Evolutionary conservation across 371 early-diverging fungal species (phyloP), one percentile per base, ranked within the genome.

Genomic region (Paraphysoderma sedebokerense): DNA sequence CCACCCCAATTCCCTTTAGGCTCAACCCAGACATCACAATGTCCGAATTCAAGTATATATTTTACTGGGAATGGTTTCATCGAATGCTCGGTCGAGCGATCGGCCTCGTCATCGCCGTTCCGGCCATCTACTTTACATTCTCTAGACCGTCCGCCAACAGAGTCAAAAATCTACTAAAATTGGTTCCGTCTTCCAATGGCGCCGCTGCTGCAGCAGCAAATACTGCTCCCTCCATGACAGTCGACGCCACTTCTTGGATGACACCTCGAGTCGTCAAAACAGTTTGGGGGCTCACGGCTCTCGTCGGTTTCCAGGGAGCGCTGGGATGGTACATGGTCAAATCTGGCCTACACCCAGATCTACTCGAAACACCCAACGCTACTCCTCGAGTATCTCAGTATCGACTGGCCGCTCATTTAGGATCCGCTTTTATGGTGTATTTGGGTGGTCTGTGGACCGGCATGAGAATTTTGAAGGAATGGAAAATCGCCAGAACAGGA

Each of bases 291-390:
- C 71, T 91, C 26, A 84, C 81, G 33, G 64, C 67, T 26, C 54
- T 95, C 42, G 69, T 95, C 37, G 85, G 90, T 28, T 77, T 78
- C 57, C 93, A 92, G 74, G 97, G 97, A 33, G 74, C 79, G 13
- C 74, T 96, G 58, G 97, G 97, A 45, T 96, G 97, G 97, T 92
- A 85, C 61, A 96, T 96, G 97, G 97, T 96, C 23, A 79, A 85
- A 44, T 82, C 82, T 35, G 97, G 97, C 12, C 66, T 96, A 11
- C 76, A 78, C 19, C 67, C 82, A 38, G 82, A 86, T 45, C 59
- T 88, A 29, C 66, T 85, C 61, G 70, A 82, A 50, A 76, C 73
- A 11, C 77, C 82, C 27, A 80, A 83, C 35, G 84, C 82, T 6
- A 77, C 83, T 0, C 92, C 95, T 4, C 78, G 95, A 27, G 97